Base-by-base conservation (phyloP, 768 basidiomycete genomes). In the Lentinula aciculospora region DNA sequence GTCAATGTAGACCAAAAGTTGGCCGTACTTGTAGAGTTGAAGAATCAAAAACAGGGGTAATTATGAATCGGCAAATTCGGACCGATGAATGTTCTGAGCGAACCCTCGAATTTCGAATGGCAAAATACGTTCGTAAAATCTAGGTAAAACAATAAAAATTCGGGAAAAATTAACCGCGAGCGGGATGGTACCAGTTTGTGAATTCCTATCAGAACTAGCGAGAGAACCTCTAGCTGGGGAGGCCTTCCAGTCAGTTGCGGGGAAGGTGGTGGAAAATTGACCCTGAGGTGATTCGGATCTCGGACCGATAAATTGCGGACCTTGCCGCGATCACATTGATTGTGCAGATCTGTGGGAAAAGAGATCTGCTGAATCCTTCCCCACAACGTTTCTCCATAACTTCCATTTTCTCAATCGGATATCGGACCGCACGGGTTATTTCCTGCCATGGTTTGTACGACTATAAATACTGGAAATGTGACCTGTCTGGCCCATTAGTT, bases 401-500 rank as follows among this genome's bases (percentile, higher is more conserved):
- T 54, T 54, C 21, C 17, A 34, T 39, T 54, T 36, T 13, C 10
- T 34, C 25, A 25, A 8, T 54, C 34, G 34, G 53, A 37, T 37
- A 40, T 54, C 32, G 34, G 34, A 28, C 23, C 47, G 47, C 17
- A n/a, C 32, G 17, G 13, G 19, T 19, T 17, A n/a, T 49, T 49
- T 49, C 39, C n/a, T 34, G 42, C 21, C n/a, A 53, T 40, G 29
- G 29, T 56, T 45, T 25, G 19, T 17, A 27, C 8, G 3, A 37
- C 47, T 49, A 23, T 60, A 56, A 65, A 64, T 64, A 61, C 62
- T 53, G 56, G 60, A 44, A 60, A 60, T 54, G 45, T 51, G 58
- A 32, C 39, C 62, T 58, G 59, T 65, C 44, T 19, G 2, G 13
- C 21, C 17, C 23, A 23, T 66, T 61, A 60, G 63, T 61, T 62